Base-by-base conservation (phyloP, 176 grass and related monocot species). In the Carex littledalei region DNA sequence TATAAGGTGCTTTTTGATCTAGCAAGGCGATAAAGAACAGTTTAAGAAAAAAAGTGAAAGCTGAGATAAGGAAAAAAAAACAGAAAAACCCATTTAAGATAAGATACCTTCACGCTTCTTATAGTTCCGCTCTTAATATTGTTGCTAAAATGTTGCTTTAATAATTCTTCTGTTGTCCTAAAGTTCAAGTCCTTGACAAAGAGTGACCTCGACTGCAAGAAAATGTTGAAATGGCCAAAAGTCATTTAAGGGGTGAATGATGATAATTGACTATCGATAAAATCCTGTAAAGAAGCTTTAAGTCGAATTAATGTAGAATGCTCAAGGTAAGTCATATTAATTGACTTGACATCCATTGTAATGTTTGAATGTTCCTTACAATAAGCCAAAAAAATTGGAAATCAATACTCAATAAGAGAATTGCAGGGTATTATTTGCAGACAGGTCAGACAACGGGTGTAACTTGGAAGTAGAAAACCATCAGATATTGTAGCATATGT, bases 121-220 rank as follows among this genome's bases (percentile, higher is more conserved):
- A 98, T 87, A 60, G 64, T 63, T 84, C 93, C 90, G 18, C 39
- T 89, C 85, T 98, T 94, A 86, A 94, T 74, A 85, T 89, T 95
- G 73, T 86, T 81, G 87, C 87, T 86, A 78, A 95, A 95, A 89
- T 98, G 93, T 82, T 95, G 87, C 69, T 85, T 93, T 85, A 98
- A 74, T 0, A 62, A 89, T 85, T 98, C 95, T 79, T 98, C 95
- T 9, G 87, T 76, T 41, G 95, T 95, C 90, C 90, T 93, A 85
- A 98, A 95, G 85, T 98, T 98, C 79, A 98, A 89, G 82, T 98
- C 94, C 91, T 98, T 95, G 43, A 98, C 95, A 84, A 95, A 98
- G 20, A 95, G 35, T 61, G 95, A 98, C 55, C 93, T 91, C 24
- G 91, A 98, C 95, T 98, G 91, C 79, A 88, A 90, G 18, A n/a